Conservation (phyloP, 2,329 filamentous ascomycete species). For the Clonostachys rosea region DNA sequence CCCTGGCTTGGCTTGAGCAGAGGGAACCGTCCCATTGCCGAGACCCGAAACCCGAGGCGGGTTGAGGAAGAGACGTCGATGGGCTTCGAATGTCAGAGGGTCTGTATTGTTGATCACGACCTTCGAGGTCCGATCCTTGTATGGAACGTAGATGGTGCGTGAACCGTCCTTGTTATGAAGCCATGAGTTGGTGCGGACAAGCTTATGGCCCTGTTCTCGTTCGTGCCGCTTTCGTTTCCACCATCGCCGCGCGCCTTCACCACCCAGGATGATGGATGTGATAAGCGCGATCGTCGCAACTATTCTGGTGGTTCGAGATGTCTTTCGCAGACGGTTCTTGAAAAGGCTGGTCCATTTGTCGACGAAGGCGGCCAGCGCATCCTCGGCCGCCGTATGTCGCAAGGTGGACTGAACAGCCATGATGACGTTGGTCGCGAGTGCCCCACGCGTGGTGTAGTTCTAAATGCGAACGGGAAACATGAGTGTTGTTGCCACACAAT, state of each 20-base stretch:
- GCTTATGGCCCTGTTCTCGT: conserved; percentile 73
- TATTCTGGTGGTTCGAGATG: conserved; percentile 67
- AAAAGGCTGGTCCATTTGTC: conserved; percentile 53
- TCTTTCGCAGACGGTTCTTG: conserved; percentile 51
- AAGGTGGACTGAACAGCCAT: conserved; percentile 92
- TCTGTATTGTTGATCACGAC: conserved; percentile 90
- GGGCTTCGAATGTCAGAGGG: conserved; percentile 90
- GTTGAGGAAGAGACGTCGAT: conserved; percentile 87
- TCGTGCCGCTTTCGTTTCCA: conserved; percentile 72
- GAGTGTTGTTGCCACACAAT: background rate
- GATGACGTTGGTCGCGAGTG: conserved; percentile 3
- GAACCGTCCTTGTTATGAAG: conserved; percentile 92
- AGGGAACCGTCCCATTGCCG: conserved; percentile 71
- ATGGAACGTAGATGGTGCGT: conserved; percentile 90
- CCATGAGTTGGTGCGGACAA: conserved; percentile 88
- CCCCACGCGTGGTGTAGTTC: background rate
- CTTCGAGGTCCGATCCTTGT: conserved; percentile 82
- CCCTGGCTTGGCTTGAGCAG: conserved; percentile 86
- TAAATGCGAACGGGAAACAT: too few species aligned
- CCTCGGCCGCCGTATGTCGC: conserved; percentile 58
- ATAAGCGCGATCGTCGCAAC: conserved; percentile 72
- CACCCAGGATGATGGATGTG: conserved; percentile 72
- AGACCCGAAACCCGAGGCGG: conserved; percentile 80
- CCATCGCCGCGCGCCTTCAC: conserved; percentile 74
- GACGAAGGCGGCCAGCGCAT: conserved; percentile 61